These are phyloP conservation scores for Uromyces viciae-fabae DNA, from an alignment of 1,284 basidiomycete species.

Conservation along the genomic window DNA sequence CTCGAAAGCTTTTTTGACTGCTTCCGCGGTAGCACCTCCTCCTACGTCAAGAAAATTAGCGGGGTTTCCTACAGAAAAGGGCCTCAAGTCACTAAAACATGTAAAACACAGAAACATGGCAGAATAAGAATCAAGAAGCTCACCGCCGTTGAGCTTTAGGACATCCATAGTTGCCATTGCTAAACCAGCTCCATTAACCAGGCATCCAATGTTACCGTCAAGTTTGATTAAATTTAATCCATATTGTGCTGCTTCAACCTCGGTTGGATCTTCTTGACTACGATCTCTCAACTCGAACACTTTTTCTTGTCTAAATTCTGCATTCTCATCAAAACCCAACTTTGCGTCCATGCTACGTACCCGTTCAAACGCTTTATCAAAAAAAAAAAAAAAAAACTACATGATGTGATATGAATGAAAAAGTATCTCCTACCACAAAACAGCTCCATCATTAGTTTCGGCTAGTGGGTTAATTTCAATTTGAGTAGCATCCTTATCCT, in stretches of 20 bases:
- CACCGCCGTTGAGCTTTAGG: constrained; percentile 82
- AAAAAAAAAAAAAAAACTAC: constrained; percentile 37
- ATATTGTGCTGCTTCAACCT: constrained; percentile 73
- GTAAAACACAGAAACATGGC: constrained; percentile 42
- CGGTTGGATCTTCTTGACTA: constrained; percentile 91
- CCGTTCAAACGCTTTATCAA: not conserved
- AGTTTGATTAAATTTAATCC: constrained; percentile 99
- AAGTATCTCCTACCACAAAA: constrained; percentile 70
- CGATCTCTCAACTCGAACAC: constrained; percentile 85
- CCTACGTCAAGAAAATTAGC: constrained; percentile 99
- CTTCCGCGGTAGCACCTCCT: constrained; percentile 94
- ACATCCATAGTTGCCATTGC: constrained; percentile 99
- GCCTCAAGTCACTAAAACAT: not conserved
- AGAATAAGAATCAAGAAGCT: not conserved
- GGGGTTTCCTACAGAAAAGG: constrained; percentile 61
- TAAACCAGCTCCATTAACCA: constrained; percentile 97
- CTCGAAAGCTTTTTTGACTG: constrained; percentile 99
- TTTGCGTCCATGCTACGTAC: constrained; percentile 92
- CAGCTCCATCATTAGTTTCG: constrained; percentile 85
- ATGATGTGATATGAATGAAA: constrained; percentile 16
- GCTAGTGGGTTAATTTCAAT: constrained; percentile 99
- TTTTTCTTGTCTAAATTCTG: constrained; percentile 92
- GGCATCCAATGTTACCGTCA: constrained; percentile 93
- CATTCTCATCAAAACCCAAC: constrained; percentile 98
- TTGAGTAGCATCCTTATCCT: constrained; percentile 98